Conservation (phyloP, 169 alveolate species). For the Toxoplasma gondii region DNA sequence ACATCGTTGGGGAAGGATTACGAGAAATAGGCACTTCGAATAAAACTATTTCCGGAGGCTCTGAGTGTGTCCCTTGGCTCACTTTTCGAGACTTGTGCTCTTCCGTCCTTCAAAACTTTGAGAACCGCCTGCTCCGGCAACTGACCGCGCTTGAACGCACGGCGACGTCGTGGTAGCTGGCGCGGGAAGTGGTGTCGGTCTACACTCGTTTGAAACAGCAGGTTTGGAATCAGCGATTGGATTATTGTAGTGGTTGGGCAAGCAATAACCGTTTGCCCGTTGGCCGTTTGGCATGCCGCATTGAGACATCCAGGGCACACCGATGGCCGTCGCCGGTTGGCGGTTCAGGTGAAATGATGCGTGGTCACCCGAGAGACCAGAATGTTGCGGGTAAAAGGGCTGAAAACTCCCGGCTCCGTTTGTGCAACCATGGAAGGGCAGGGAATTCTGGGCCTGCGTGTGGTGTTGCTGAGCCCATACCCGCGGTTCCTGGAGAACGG, state of each 20-base stretch:
- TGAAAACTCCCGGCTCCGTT: not conserved
- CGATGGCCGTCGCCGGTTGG: not conserved
- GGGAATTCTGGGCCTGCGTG: not conserved
- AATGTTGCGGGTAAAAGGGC: not conserved
- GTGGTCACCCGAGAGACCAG: not conserved
- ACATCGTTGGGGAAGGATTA: no score
- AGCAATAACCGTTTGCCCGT: not conserved
- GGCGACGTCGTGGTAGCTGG: not conserved
- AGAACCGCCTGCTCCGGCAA: not conserved
- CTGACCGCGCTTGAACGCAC: not conserved
- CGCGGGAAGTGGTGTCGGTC: not conserved
- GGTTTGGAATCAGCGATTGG: not conserved
- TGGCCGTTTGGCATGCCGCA: not conserved
- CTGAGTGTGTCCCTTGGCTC: not conserved
- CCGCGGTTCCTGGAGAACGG: not conserved
- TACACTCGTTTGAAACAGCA: not conserved
- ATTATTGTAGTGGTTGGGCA: not conserved
- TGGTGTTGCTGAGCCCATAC: not conserved
- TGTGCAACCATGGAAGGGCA: not conserved
- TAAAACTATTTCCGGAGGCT: no score
- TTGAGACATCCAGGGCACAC: not conserved
- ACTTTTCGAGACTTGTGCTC: not conserved
- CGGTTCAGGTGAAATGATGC: not conserved
- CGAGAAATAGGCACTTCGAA: no score
- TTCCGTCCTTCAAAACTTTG: not conserved